These are phyloP conservation scores for Neonothopanus nambi DNA, from an alignment of 1,284 basidiomycete species.

Conservation along the genomic window DNA sequence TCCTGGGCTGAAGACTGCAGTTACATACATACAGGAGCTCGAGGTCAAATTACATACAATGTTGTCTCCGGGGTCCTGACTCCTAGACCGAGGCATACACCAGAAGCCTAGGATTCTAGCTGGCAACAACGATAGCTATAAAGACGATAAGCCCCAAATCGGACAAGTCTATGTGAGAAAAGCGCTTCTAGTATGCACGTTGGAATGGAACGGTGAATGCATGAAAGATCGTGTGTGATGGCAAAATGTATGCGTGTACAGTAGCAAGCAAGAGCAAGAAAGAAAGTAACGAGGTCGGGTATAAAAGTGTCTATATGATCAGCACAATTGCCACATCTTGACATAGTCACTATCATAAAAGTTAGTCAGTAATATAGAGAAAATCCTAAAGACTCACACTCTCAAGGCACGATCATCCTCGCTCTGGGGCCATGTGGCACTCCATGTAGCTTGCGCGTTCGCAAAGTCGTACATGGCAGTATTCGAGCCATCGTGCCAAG, in stretches of 20 bases:
- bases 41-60: no score
- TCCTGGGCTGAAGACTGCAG: no score
- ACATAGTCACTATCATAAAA: constrained; percentile 48
- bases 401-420: constrained; percentile 67
- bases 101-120: not conserved
- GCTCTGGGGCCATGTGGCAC: constrained; percentile 63
- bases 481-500: constrained; percentile 70
- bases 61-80: not conserved
- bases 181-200: not conserved
- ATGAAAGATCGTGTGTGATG: no score
- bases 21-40: no score
- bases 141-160: not conserved
- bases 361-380: constrained; percentile 6
- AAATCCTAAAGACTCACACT: constrained; percentile 50
- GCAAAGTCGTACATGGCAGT: constrained; percentile 75
- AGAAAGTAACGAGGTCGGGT: no score
- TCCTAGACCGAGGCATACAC: constrained; percentile 1
- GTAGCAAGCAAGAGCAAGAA: not conserved
- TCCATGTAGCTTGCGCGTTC: constrained; percentile 63
- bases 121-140: not conserved
- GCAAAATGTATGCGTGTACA: no score
- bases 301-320: constrained; percentile 8
- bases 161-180: not conserved
- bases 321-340: constrained; percentile 57
- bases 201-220: no score